Conservation (phyloP, 345 rosid genomes). For the Draba incana region DNA sequence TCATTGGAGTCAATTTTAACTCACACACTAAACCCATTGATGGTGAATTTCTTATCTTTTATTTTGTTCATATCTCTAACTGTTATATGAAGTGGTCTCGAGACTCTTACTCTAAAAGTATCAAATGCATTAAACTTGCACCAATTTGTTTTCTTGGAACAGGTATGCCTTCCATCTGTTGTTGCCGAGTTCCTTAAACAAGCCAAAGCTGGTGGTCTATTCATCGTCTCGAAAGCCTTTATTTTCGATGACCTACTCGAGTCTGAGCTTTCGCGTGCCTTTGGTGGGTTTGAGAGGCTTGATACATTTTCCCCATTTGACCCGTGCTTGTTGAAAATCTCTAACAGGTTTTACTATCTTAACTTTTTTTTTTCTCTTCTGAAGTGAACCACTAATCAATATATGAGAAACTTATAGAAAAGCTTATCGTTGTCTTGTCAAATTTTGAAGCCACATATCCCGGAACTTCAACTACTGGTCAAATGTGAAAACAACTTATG, state of each 20-base stretch:
- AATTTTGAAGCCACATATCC: constrained; percentile 51
- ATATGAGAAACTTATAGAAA: background rate
- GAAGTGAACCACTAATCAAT: background rate
- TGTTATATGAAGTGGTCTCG: constrained; percentile 14
- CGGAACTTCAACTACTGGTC: constrained; percentile 66
- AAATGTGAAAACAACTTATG: constrained; percentile 53
- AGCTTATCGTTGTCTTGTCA: background rate
- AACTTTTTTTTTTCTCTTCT: background rate
- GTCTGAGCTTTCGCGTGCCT: constrained; percentile 64
- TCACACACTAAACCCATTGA: constrained; percentile 64
- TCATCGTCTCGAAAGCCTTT: constrained; percentile 53
- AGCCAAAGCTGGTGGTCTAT: constrained; percentile 67
- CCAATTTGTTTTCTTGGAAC: constrained; percentile 12
- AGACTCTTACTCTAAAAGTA: background rate
- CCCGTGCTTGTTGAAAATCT: constrained; percentile 68
- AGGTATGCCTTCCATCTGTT: constrained; percentile 84
- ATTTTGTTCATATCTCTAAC: background rate
- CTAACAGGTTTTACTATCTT: constrained; percentile 58
- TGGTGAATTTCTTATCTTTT: constrained; percentile 46
- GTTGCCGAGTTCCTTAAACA: constrained; percentile 78
- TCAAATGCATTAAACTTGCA: too few species aligned
- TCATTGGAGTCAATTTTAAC: constrained; percentile 59
- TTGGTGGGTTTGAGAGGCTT: constrained; percentile 81
- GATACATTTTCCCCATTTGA: constrained; percentile 92
- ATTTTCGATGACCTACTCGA: constrained; percentile 57